A percentile compares a stretch with the other conserved stretches of the same genome.
phyloP scores from a whole-genome alignment of 2,329 filamentous ascomycete species.

The Aspergillus candidus region DNA sequence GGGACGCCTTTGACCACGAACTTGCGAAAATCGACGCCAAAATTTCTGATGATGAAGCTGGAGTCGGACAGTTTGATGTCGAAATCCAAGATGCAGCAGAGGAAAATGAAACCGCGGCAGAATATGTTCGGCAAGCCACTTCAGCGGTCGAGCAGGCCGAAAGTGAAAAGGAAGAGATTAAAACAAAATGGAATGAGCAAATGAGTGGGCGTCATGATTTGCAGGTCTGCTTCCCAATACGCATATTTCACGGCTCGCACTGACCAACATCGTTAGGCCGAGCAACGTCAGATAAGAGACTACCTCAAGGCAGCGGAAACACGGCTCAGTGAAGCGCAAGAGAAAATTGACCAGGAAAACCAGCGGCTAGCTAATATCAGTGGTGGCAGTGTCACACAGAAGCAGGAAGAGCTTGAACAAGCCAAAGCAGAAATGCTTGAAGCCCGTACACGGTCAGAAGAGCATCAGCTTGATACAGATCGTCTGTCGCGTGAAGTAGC shows the following conservation, averaged over 20 bases:
- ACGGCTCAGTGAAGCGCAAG: slow-evolving; percentile 37
- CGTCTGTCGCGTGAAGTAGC: slow-evolving; percentile 32
- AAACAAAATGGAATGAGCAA: slow-evolving; percentile 49
- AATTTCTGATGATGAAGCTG: slow-evolving; percentile 43
- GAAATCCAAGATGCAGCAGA: slow-evolving; percentile 41
- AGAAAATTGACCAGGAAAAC: slow-evolving; percentile 44
- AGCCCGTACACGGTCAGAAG: slow-evolving; percentile 38
- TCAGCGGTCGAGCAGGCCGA: slow-evolving; percentile 39
- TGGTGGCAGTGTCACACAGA: slow-evolving; percentile 62
- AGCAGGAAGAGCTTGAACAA: slow-evolving; percentile 53
- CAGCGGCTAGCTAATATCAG: slow-evolving; percentile 59
- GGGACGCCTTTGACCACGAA: slow-evolving; percentile 32
- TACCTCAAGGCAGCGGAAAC: slow-evolving; percentile 51
- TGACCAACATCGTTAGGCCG: slow-evolving; percentile 41
- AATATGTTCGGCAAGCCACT: slow-evolving; percentile 40
- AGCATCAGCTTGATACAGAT: slow-evolving; percentile 34
- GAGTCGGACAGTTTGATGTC: slow-evolving; percentile 41
- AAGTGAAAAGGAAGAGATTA: slow-evolving; percentile 44
- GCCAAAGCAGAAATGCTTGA: slow-evolving; percentile 48
- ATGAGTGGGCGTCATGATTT: slow-evolving; percentile 51
- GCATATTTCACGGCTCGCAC: slow-evolving; percentile 1
- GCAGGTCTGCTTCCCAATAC: slow-evolving; percentile 32
- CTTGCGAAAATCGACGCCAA: slow-evolving; percentile 38
- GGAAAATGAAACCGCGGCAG: slow-evolving; percentile 35
- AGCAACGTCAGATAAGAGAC: slow-evolving; percentile 61